Conservation (phyloP, 2,329 filamentous ascomycete species). For the Aspergillus uvarum region DNA sequence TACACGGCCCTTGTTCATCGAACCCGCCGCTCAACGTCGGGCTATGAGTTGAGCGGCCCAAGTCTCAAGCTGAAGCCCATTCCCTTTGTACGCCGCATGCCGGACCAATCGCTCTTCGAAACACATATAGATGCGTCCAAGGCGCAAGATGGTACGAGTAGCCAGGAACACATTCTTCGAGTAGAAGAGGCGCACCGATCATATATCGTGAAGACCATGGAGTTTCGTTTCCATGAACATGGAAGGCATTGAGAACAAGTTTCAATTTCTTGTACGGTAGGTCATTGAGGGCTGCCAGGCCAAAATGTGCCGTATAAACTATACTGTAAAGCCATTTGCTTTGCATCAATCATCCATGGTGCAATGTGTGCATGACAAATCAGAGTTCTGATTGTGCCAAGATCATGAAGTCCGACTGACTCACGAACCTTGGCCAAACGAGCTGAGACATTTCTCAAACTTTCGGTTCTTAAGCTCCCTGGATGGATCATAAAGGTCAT, state of each 20-base stretch:
- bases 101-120: conserved; percentile 10
- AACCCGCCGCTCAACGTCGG: neutral
- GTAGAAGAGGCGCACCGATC: neutral
- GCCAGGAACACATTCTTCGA: conserved; percentile 4
- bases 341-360: neutral
- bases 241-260: no score
- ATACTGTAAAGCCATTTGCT: no score
- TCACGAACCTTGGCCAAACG: neutral
- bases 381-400: neutral
- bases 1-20: conserved; percentile 6
- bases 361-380: neutral
- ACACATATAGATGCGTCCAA: neutral
- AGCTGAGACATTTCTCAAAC: neutral
- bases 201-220: conserved; percentile 9
- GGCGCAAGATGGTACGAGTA: neutral
- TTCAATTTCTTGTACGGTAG: no score
- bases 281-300: no score
- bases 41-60: neutral
- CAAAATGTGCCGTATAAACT: no score
- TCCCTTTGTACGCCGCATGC: conserved; percentile 1
- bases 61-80: neutral
- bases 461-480: neutral
- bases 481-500: neutral
- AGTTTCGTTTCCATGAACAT: conserved; percentile 3
- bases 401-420: neutral